Evolutionary conservation across 2,329 filamentous ascomycete species (phyloP).

Genomic region (Coniochaeta ligniaria): DNA sequence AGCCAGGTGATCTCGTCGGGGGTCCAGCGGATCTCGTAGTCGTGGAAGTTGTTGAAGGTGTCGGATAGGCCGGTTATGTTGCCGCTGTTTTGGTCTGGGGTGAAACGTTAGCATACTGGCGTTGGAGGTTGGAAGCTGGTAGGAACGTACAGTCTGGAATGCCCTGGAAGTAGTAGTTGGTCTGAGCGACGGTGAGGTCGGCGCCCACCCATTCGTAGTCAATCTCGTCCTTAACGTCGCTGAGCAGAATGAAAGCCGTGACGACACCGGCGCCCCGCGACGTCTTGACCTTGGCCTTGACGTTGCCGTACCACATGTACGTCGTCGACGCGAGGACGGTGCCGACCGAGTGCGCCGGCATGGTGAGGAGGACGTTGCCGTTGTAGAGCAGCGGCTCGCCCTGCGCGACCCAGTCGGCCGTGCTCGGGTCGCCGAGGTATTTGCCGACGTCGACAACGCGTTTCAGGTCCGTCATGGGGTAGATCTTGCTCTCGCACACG

Average conservation of each 20-base stretch:
- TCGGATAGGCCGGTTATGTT: constrained; percentile 61
- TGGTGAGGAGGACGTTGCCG: constrained; percentile 73
- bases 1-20: constrained; percentile 81
- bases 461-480: constrained; percentile 67
- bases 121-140: constrained; percentile 8
- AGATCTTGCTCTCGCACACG: constrained; percentile 67
- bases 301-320: constrained; percentile 97
- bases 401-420: constrained; percentile 82
- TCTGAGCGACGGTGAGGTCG: constrained; percentile 72
- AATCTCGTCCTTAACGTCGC: constrained; percentile 95
- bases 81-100: constrained; percentile 62
- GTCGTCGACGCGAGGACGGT: constrained; percentile 76
- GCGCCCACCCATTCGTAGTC: constrained; percentile 92
- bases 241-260: constrained; percentile 93
- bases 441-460: constrained; percentile 63
- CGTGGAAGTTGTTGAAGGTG: constrained; percentile 74
- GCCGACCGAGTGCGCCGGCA: constrained; percentile 78
- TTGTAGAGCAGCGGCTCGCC: constrained; percentile 65
- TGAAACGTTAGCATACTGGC: constrained; percentile 4
- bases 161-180: constrained; percentile 96
- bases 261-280: constrained; percentile 82
- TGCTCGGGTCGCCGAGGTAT: constrained; percentile 78
- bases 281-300: constrained; percentile 79
- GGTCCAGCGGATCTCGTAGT: constrained; percentile 90
- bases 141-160: constrained; percentile 71